Evolutionary conservation across 306 rosid genomes (phyloP), one percentile per base, ranked within the genome.

Genomic region (Cicer chorassanicum): DNA sequence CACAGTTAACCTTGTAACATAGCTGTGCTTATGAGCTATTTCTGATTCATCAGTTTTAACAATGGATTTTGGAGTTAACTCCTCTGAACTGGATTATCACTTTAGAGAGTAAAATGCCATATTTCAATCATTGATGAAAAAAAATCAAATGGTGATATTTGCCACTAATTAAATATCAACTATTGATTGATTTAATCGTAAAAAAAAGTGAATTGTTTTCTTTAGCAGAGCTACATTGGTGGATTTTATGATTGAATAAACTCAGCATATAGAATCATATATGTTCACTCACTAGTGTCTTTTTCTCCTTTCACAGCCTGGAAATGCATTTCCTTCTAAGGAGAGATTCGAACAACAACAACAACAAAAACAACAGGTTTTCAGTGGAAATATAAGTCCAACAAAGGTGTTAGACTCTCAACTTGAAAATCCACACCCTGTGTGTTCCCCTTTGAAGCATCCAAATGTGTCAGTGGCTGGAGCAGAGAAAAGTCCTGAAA

Each of bases 301-400:
- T 39, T 71, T 70, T 29, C 8, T 43, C 11, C 51, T 64, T 1
- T 66, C 29, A 13, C 43, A 76, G 81, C 41, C 51, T 54, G 74
- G 55, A 76, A 62, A 8, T 40, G 16, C 12, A 56, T 18, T 8
- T 13, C 69, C 84, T 67, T 72, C 62, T 48, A 8, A 45, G 80
- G 78, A 55, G 66, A 71, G 8, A 56, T 36, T n/a, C 43, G 81
- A 61, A 60, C 56, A 60, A 8, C 68, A 54, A 42, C 54, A 34
- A 60, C 56, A 65, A 8, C 68, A 53, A 42, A 54, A 3, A 3
- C 34, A 29, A 29, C 34, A 34, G 34, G 4, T 29, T 13, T 44
- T 16, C 48, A 34, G 6, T 38, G 78, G 38, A 51, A 73, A 54
- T 44, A 5, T 49, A 8, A 75, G 39, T 48, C 57, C 68, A 53